A percentile compares a stretch with the other conserved stretches of the same genome.
These are phyloP conservation scores for Fusarium dimerum DNA, from an alignment of 2,329 filamentous ascomycete genomes.

Conservation along the genomic window DNA sequence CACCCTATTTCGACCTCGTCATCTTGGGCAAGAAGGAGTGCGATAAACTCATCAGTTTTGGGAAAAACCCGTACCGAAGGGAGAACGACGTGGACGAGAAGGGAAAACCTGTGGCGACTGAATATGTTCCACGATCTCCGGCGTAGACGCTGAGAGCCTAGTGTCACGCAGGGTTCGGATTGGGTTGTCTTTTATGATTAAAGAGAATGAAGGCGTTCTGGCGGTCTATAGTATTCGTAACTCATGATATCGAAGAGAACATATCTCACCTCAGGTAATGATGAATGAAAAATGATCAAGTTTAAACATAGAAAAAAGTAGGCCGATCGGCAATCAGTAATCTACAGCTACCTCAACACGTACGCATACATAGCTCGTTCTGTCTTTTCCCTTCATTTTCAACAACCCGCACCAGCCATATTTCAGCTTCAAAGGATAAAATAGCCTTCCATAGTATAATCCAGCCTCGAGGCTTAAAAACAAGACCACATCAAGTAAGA, in stretches of 20 bases:
- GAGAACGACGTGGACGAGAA: slow-evolving; percentile 47
- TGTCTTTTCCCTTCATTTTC: slow-evolving; percentile 4
- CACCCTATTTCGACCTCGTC: slow-evolving; percentile 51
- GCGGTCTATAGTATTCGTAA: background rate
- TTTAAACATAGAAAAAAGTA: slow-evolving; percentile 22
- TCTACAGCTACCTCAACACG: slow-evolving; percentile 27
- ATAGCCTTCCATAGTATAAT: background rate
- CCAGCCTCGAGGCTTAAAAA: slow-evolving; percentile 1
- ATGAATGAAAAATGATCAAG: slow-evolving; percentile 15
- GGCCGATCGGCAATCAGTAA: slow-evolving; percentile 24
- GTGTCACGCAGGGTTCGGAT: too few species aligned
- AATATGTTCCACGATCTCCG: slow-evolving; percentile 1
- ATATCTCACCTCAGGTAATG: slow-evolving; percentile 21
- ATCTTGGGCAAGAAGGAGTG: slow-evolving; percentile 53
- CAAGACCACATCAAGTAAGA: background rate
- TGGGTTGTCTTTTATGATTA: too few species aligned
- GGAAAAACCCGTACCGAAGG: slow-evolving; percentile 51
- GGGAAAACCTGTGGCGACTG: slow-evolving; percentile 42
- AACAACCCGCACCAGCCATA: background rate
- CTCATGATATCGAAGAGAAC: slow-evolving; percentile 1
- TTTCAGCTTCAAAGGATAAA: background rate
- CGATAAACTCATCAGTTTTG: slow-evolving; percentile 38
- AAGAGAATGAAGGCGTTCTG: too few species aligned
- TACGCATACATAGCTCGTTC: slow-evolving; percentile 20
- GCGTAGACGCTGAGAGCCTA: background rate